Evolutionary conservation across 164 flowering plant species (phyloP), one percentile per base, ranked within the genome.

Genomic region (Hamamelis virginiana): DNA sequence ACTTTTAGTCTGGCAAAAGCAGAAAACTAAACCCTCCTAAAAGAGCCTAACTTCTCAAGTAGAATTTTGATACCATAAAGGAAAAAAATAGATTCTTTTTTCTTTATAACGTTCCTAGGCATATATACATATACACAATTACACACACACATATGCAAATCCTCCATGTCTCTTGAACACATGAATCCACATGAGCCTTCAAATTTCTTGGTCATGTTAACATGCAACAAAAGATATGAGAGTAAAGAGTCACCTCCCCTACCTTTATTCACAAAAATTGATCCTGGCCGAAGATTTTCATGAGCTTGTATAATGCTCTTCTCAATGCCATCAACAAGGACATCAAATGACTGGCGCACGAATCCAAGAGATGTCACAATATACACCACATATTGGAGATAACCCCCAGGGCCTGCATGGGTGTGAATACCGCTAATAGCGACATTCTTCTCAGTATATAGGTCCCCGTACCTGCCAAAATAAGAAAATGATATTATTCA

Each of bases 321-420:
- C 83, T 93, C 98, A 64, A 93, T 96, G 51, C 99, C 99, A 83
- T 93, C 90, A 66, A 96, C 98, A 76, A 96, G 62, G n/a, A 77
- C 95, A 82, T 96, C 95, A 84, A 96, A 96, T 65, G 99, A 96
- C 64, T 96, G 98, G 23, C 91, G 96, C 19, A 96, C 97, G 80
- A 96, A 96, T 66, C 99, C 99, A 46, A 96, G 86, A 71, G 98
- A 96, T 67, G 99, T 96, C 33, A 93, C 84, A 68, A 96, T 85
- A 76, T 96, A 96, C 33, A 88, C 87, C 69, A 96, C 80, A 82
- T 96, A 91, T 74, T 96, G 98, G 55, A 96, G 97, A 79, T 96
- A 96, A 57, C 98, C 99, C 46, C 98, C 99, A 26, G 99, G 99
- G 16, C 98, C 99, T 43, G 97, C 94, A 80, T 96, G 99, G 9